Evolutionary conservation across 352 stramenopile genomes (phyloP).

Genomic region (Pythium sp.): DNA sequence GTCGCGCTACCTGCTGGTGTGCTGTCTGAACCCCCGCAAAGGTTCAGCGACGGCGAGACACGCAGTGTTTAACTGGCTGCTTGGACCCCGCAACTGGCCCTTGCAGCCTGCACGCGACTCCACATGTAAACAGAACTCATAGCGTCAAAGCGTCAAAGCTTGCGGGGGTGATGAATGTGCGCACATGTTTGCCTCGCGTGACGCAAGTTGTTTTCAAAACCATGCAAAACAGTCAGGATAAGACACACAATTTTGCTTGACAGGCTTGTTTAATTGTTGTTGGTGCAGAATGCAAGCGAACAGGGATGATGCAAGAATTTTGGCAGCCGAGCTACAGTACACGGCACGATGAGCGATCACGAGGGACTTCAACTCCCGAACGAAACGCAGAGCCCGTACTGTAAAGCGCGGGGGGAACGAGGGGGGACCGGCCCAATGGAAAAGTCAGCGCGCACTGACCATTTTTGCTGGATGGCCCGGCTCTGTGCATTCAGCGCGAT

Average conservation of each 20-base stretch:
- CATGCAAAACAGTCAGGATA: neutral
- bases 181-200: neutral
- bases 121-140: neutral
- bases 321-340: neutral
- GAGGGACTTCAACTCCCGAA: neutral
- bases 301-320: neutral
- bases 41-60: neutral
- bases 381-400: too few species aligned
- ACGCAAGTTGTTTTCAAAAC: neutral
- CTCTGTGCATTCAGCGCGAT: too few species aligned
- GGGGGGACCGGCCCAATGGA: neutral
- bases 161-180: neutral
- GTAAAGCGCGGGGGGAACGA: neutral
- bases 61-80: neutral
- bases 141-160: neutral
- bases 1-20: too few species aligned
- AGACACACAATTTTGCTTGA: too few species aligned
- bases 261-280: too few species aligned
- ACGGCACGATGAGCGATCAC: constrained; percentile 1
- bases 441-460: neutral
- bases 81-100: neutral
- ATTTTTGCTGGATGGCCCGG: neutral
- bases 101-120: too few species aligned
- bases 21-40: neutral
- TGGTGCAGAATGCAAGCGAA: neutral